Evolutionary conservation across 2,329 filamentous ascomycete genomes (phyloP), one percentile per base, ranked within the genome.

Genomic region (Penicillium vulpinum): DNA sequence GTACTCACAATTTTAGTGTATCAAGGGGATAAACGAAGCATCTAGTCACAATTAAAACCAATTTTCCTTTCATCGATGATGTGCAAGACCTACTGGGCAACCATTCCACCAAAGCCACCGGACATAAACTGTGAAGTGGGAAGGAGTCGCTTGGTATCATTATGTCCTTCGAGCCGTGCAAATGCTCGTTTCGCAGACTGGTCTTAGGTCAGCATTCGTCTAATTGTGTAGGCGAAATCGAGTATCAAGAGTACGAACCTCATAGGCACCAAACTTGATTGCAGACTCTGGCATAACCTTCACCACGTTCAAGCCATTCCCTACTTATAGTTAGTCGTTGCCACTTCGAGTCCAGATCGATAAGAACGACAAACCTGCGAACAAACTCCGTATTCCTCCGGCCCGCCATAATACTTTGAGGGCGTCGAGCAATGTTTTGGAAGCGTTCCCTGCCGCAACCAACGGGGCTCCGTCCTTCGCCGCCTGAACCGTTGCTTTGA

Each of bases 241-340:
- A 48, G 28, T 18, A 40, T 28, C 7, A 28, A 15, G 11, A 24
- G 8, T n/a, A 60, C 75, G 67, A 73, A 84, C 85, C 78, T 99
- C 94, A 71, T 97, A 99, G 21, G 92, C 93, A 58, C 94, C 94
- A 73, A 99, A 99, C 76, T 97, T 96, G 72, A 99, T 96, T 26
- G 94, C 93, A 28, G 93, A 97, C 78, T 99, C 94, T 0, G 94
- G 94, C 91, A 97, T 96, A 59, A 99, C 94, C 75, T 99, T 99
- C 69, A 97, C 76, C 3, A 99, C 92, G 67, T 99, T 99, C 65
- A 99, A 80, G 4, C 94, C 94, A 70, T 99, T 99, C 36, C 94
- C 92, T 96, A 66, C 8, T 15, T 22, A 26, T 10, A 21, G 54
- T 72, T 54, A 72, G 61, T 65, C 54, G 53, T 38, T 60, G 46